phyloP scores from a whole-genome alignment of 2,329 filamentous ascomycete genomes.

The Ambrosiella cleistominuta region DNA sequence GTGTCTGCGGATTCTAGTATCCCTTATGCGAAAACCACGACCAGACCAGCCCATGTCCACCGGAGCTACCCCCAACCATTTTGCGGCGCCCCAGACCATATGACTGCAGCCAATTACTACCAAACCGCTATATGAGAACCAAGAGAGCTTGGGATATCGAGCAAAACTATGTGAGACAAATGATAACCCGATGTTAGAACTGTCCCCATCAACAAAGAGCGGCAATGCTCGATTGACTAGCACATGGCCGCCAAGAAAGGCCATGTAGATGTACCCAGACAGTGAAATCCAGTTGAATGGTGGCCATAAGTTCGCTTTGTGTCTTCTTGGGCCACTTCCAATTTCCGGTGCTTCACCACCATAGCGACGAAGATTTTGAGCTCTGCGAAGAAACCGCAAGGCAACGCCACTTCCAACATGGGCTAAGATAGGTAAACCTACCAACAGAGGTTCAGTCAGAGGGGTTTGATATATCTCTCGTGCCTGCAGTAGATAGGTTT shows the following conservation, averaged over 20 bases:
- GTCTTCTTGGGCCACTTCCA: conserved; percentile 9
- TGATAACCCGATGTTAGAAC: conserved; percentile 65
- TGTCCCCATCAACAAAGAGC: conserved; percentile 61
- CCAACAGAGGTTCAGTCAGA: conserved; percentile 60
- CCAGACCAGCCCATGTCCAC: conserved; percentile 31
- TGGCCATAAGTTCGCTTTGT: conserved; percentile 39
- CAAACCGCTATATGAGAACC: conserved; percentile 50
- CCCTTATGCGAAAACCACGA: conserved; percentile 25
- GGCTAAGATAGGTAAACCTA: conserved; percentile 54
- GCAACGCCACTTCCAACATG: conserved; percentile 65
- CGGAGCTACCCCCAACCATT: conserved; percentile 54
- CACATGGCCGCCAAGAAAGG: conserved; percentile 52
- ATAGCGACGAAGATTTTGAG: conserved; percentile 55
- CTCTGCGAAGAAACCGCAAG: conserved; percentile 56
- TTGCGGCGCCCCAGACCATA: conserved; percentile 70
- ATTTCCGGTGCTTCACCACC: conserved; percentile 42
- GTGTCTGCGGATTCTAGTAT: conserved; percentile 35
- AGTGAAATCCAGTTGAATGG: conserved; percentile 48
- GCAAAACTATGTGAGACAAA: conserved; percentile 79
- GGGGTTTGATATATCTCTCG: conserved; percentile 83
- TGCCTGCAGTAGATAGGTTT: conserved; percentile 77
- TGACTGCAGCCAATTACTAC: conserved; percentile 54
- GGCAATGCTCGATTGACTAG: conserved; percentile 63
- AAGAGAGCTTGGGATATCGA: conserved; percentile 47
- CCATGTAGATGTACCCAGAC: conserved; percentile 53